A percentile compares a stretch with the other conserved stretches of the same genome.
Evolutionary conservation across 345 rosid species (phyloP).

Genomic region (Durio zibethinus): DNA sequence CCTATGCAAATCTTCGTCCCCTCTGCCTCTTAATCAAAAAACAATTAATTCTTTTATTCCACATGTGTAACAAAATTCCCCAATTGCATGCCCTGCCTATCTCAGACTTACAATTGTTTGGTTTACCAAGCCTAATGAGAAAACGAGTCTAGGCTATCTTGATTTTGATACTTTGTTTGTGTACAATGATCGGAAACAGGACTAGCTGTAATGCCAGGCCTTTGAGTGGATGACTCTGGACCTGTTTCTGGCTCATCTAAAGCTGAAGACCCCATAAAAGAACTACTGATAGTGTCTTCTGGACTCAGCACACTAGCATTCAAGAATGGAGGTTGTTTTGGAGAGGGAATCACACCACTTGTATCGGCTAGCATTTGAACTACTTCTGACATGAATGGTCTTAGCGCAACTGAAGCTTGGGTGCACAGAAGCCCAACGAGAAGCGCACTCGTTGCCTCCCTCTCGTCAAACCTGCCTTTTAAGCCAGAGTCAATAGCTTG

Average conservation of each 20-base stretch:
- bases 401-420: conserved; percentile 38
- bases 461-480: conserved; percentile 25
- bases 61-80: background rate
- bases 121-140: background rate
- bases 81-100: background rate
- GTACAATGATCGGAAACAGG: background rate
- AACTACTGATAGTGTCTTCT: background rate
- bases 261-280: background rate
- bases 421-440: conserved; percentile 51
- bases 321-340: conserved; percentile 53
- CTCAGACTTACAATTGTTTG: background rate
- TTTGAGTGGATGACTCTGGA: background rate
- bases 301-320: conserved; percentile 22
- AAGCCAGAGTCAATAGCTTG: conserved; percentile 37
- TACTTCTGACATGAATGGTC: conserved; percentile 51
- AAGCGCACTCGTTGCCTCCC: conserved; percentile 34
- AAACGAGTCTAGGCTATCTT: background rate
- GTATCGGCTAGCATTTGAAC: conserved; percentile 30
- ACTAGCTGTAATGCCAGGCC: background rate
- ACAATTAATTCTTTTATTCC: too few species aligned
- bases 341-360: conserved; percentile 28
- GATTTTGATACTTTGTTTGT: background rate
- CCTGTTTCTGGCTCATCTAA: background rate
- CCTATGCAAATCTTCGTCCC: background rate
- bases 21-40: background rate